Evolutionary conservation across 129 eudicot genomes (phyloP).

Genomic region (Helianthus annuus): HanXRQr2.0-SUNRISE NC_035449.2:123326549-123327048

Average conservation of each 20-base stretch:
- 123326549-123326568: too few species aligned
- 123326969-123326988: not conserved
- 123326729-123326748: constrained; percentile 7
- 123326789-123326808: not conserved
- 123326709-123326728: not conserved
- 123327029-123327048: too few species aligned
- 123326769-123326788: constrained; percentile 7
- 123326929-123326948: not conserved
- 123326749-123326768: not conserved
- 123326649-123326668: too few species aligned
- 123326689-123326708: constrained; percentile 6
- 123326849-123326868: constrained; percentile 3
- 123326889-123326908: too few species aligned
- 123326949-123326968: not conserved
- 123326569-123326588: not conserved
- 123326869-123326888: too few species aligned
- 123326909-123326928: too few species aligned
- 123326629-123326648: not conserved
- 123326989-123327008: not conserved
- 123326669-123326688: too few species aligned
- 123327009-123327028: not conserved
- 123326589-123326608: constrained; percentile 1
- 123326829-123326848: not conserved
- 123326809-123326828: not conserved
- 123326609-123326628: not conserved